A percentile compares a stretch with the other conserved stretches of the same genome.
Conservation (phyloP, 306 rosid species). For the Fagus sylvatica region DNA sequence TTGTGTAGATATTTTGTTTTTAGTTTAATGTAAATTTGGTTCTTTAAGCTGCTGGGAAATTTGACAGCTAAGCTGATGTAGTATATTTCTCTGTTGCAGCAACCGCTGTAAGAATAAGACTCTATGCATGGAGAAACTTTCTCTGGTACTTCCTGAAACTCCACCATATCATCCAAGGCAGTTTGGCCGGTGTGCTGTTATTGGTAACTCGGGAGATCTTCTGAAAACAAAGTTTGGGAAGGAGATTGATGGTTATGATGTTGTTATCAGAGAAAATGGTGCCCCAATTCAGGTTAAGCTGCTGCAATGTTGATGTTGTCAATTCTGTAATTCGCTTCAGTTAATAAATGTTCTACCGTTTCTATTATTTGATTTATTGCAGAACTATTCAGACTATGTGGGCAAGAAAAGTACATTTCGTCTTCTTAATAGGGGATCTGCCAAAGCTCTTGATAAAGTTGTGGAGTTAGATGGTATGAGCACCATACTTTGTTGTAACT, state of each 20-base stretch:
- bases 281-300: constrained; percentile 78
- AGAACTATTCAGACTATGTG: constrained; percentile 83
- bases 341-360: constrained; percentile 21
- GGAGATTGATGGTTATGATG: constrained; percentile 88
- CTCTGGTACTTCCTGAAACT: constrained; percentile 84
- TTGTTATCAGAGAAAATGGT: constrained; percentile 91
- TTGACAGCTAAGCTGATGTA: background rate
- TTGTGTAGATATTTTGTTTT: background rate
- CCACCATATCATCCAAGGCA: constrained; percentile 87
- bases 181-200: constrained; percentile 94
- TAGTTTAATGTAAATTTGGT: constrained; percentile 1
- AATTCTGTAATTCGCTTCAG: constrained; percentile 13
- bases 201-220: constrained; percentile 97
- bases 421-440: constrained; percentile 95
- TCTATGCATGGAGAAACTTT: constrained; percentile 82
- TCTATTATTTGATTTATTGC: constrained; percentile 27
- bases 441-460: constrained; percentile 96
- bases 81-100: constrained; percentile 50
- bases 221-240: constrained; percentile 86
- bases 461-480: constrained; percentile 83
- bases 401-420: constrained; percentile 91
- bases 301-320: constrained; percentile 8
- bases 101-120: constrained; percentile 77
- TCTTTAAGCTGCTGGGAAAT: background rate
- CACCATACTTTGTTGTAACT: constrained; percentile 6